These are phyloP conservation scores for Malassezia vespertilionis DNA, from an alignment of 1,284 basidiomycete genomes.

Conservation along the genomic window DNA sequence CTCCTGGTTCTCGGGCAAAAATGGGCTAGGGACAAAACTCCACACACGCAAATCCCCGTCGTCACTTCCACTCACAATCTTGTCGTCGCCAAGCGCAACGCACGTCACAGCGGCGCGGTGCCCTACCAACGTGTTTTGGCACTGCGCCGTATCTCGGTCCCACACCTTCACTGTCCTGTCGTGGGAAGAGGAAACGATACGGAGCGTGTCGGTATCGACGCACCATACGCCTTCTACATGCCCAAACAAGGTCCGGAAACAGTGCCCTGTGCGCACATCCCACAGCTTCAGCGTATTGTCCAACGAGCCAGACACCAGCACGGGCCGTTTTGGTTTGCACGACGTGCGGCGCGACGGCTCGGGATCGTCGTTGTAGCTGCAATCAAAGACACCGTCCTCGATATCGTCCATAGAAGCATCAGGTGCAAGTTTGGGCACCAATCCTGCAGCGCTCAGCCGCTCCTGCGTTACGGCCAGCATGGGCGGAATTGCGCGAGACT, in stretches of 20 bases:
- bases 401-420: conserved; percentile 41
- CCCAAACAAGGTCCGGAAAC: conserved; percentile 77
- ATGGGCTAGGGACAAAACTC: conserved; percentile 25
- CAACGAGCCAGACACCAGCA: conserved; percentile 77
- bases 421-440: conserved; percentile 33
- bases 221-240: conserved; percentile 90
- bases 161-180: conserved; percentile 82
- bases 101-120: conserved; percentile 90
- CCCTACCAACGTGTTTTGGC: conserved; percentile 80
- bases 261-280: conserved; percentile 79
- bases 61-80: conserved; percentile 87
- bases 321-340: conserved; percentile 45
- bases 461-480: conserved; percentile 29
- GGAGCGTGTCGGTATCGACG: conserved; percentile 78
- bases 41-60: conserved; percentile 59
- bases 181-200: conserved; percentile 82
- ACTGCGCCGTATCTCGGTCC: conserved; percentile 78
- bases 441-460: conserved; percentile 30
- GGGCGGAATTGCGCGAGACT: conserved; percentile 24
- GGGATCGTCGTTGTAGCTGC: conserved; percentile 4
- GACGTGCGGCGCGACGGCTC: background rate
- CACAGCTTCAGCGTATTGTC: conserved; percentile 95
- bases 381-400: conserved; percentile 23
- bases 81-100: conserved; percentile 80
- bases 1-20: background rate